These are phyloP conservation scores for Trametes polyzona DNA, from an alignment of 1,284 basidiomycete species.

Conservation along the genomic window DNA sequence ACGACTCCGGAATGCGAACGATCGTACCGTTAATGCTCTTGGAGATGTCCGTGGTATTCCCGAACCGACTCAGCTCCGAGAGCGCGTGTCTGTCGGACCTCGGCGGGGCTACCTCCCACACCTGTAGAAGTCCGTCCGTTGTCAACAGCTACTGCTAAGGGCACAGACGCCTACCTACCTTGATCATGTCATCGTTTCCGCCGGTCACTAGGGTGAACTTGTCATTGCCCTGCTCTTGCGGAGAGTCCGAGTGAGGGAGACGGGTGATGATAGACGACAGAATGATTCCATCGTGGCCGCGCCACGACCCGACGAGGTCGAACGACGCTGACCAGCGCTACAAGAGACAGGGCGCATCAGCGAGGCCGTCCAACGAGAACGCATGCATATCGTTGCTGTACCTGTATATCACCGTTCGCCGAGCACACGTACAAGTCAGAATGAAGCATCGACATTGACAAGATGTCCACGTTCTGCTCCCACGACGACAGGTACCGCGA, in stretches of 20 bases:
- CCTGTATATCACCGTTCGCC: constrained; percentile 82
- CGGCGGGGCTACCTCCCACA: constrained; percentile 57
- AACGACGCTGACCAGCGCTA: constrained; percentile 84
- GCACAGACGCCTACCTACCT: constrained; percentile 46
- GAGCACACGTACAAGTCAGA: constrained; percentile 84
- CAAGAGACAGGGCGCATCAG: constrained; percentile 1
- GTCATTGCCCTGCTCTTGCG: constrained; percentile 21
- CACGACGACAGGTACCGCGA: no score
- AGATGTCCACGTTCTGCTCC: constrained; percentile 70
- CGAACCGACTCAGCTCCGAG: constrained; percentile 18
- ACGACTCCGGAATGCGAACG: not conserved
- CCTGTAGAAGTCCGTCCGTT: constrained; percentile 38
- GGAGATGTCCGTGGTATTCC: constrained; percentile 13
- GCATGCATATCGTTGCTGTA: constrained; percentile 31
- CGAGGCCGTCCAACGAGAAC: not conserved
- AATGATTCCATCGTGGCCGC: constrained; percentile 79
- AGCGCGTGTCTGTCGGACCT: constrained; percentile 20
- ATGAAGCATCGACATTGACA: constrained; percentile 76
- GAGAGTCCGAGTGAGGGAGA: constrained; percentile 18
- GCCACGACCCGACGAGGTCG: constrained; percentile 81
- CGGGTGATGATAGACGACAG: constrained; percentile 73
- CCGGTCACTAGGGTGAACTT: constrained; percentile 71
- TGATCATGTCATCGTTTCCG: constrained; percentile 84
- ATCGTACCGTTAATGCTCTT: constrained; percentile 27
- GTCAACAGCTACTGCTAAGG: not conserved